Base-by-base conservation (phyloP, 345 rosid species). In the Aurinia saxatilis region DNA sequence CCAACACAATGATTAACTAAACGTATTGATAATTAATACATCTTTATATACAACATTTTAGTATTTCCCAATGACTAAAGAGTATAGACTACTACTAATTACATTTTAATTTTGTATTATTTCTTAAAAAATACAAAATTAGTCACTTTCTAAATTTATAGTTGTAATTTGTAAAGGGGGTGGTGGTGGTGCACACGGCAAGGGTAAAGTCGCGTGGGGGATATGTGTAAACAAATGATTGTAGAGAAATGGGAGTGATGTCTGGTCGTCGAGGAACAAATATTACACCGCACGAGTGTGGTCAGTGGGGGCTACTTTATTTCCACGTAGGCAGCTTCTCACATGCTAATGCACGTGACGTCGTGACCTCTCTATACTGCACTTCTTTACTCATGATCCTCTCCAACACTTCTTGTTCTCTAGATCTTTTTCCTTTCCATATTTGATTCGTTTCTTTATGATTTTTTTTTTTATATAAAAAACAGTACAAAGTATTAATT, bases 271-370 rank as follows among this genome's bases (percentile, higher is more conserved):
- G 52, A 66, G 76, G 63, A 53, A 72, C 76, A 65, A 65, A 65
- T 25, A 38, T 37, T 50, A 66, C 72, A 72, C 75, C 76, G 72
- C 76, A 66, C 76, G 76, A 66, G 63, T 53, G 67, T 66, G 67
- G 67, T 50, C 67, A 30, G 41, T 17, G 21, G 50, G 74, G 51
- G 29, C 72, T 63, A 59, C 51, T 4, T 8, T 10, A 3, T 10
- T 51, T 42, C 71, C 75, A 65, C 38, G 67, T 58, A 30, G 1
- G 27, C 12, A 40, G 10, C 16, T 30, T 58, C 62, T 58, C 71
- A 72, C 75, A 65, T 72, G 76, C 56, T 66, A 56, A 51, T 65
- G 67, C 76, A 72, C 72, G 72, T 72, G 75, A 64, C 60, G 46
- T 50, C 14, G 71, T 57, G 60, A 11, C 66, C 46, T 49, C 48